phyloP scores from a whole-genome alignment of 2,329 filamentous ascomycete genomes.

The Colletotrichum lentis region DNA sequence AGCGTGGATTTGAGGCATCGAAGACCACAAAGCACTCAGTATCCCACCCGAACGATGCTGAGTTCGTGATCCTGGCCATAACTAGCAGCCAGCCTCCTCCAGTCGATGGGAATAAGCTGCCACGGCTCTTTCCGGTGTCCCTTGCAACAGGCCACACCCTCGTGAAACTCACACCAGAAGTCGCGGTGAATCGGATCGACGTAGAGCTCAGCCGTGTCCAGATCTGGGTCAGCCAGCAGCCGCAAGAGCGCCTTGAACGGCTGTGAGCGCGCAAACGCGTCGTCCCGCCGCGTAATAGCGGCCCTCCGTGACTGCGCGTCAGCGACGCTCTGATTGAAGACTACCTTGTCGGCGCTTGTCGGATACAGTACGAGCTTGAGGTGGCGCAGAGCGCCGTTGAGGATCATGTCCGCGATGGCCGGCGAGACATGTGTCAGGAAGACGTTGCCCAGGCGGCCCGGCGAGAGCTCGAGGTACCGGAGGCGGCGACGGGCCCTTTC shows the following conservation, averaged over 20 bases:
- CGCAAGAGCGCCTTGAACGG: conserved; percentile 47
- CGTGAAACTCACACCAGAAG: conserved; percentile 55
- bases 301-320: conserved; percentile 24
- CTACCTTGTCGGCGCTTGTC: conserved; percentile 22
- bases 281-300: conserved; percentile 29
- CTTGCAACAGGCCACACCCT: conserved; percentile 37
- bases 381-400: conserved; percentile 40
- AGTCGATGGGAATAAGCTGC: conserved; percentile 45
- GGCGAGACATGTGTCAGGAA: conserved; percentile 39
- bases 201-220: conserved; percentile 51
- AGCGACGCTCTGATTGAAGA: conserved; percentile 26
- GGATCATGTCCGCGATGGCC: conserved; percentile 42
- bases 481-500: conserved; percentile 38
- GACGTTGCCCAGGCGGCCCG: conserved; percentile 40
- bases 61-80: conserved; percentile 40
- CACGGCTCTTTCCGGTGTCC: conserved; percentile 29
- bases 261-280: conserved; percentile 32
- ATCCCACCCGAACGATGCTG: conserved; percentile 34
- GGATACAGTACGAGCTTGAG: conserved; percentile 41
- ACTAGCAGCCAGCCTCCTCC: conserved; percentile 43
- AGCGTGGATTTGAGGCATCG: not conserved
- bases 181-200: conserved; percentile 49
- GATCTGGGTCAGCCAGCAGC: conserved; percentile 56
- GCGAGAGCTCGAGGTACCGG: conserved; percentile 38
- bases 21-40: conserved; percentile 3